Conservation (phyloP, 164 flowering plant species). For the Dillenia turbinata region DNA sequence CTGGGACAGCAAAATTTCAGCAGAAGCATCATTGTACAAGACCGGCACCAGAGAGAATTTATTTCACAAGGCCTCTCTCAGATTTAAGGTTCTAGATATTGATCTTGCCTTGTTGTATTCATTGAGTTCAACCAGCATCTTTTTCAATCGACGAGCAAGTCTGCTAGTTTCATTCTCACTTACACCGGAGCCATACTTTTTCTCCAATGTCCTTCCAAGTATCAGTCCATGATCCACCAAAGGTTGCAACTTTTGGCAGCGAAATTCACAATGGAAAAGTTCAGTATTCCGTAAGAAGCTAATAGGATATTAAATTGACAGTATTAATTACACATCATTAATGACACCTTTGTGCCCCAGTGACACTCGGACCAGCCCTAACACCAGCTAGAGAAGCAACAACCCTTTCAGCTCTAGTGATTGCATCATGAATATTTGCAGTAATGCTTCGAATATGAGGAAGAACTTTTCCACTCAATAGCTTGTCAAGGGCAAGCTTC, state of each 20-base stretch:
- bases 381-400: slow-evolving; percentile 72
- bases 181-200: slow-evolving; percentile 40
- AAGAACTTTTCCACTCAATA: slow-evolving; percentile 65
- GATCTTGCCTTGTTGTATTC: slow-evolving; percentile 83
- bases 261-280: not conserved
- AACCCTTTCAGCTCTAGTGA: slow-evolving; percentile 78
- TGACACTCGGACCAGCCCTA: slow-evolving; percentile 68
- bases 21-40: no score
- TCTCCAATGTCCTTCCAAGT: slow-evolving; percentile 58
- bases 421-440: slow-evolving; percentile 80
- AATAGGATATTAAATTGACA: not conserved
- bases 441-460: slow-evolving; percentile 74
- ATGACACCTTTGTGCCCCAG: slow-evolving; percentile 53
- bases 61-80: slow-evolving; percentile 69
- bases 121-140: slow-evolving; percentile 81
- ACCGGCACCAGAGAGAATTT: no score
- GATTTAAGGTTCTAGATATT: slow-evolving; percentile 61
- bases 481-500: slow-evolving; percentile 84
- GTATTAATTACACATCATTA: not conserved
- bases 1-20: no score
- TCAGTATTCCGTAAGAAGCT: no score
- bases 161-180: slow-evolving; percentile 48
- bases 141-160: slow-evolving; percentile 81
- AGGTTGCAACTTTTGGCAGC: slow-evolving; percentile 74
- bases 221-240: slow-evolving; percentile 62